Conservation (phyloP, 192 early-diverging fungal genomes). For the Mortierella antarctica region DNA sequence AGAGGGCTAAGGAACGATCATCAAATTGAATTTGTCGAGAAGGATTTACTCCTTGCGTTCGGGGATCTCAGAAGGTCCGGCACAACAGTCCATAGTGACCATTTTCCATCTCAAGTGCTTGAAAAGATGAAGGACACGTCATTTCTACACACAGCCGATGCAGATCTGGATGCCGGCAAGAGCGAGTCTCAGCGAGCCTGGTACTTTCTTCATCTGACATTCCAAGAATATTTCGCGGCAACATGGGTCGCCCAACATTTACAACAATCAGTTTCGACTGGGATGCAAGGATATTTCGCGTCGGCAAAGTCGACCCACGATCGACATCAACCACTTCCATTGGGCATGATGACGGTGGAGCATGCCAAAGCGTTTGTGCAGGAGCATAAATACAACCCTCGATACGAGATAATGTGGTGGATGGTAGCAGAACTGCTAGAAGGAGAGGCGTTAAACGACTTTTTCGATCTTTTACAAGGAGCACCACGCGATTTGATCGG, state of each 20-base stretch:
- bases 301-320: too few species aligned
- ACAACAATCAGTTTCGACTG: too few species aligned
- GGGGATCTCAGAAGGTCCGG: not conserved
- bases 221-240: slow-evolving; percentile 19
- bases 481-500: too few species aligned
- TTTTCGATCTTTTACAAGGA: too few species aligned
- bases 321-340: too few species aligned
- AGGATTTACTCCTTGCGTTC: not conserved
- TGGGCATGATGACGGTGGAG: too few species aligned
- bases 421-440: too few species aligned
- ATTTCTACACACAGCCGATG: slow-evolving; percentile 8
- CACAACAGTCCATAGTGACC: not conserved
- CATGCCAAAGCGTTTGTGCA: too few species aligned
- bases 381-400: too few species aligned
- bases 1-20: slow-evolving; percentile 4
- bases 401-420: too few species aligned
- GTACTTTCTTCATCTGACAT: slow-evolving; percentile 15
- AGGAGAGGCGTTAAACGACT: too few species aligned
- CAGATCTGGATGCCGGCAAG: not conserved
- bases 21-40: slow-evolving; percentile 9
- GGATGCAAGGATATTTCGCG: too few species aligned
- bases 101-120: not conserved
- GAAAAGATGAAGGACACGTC: slow-evolving; percentile 6
- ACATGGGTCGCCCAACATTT: not conserved
- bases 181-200: not conserved